These are phyloP conservation scores for Rhododendron mucronatum DNA, from an alignment of 148 eudicot genomes.

Conservation along the genomic window DNA sequence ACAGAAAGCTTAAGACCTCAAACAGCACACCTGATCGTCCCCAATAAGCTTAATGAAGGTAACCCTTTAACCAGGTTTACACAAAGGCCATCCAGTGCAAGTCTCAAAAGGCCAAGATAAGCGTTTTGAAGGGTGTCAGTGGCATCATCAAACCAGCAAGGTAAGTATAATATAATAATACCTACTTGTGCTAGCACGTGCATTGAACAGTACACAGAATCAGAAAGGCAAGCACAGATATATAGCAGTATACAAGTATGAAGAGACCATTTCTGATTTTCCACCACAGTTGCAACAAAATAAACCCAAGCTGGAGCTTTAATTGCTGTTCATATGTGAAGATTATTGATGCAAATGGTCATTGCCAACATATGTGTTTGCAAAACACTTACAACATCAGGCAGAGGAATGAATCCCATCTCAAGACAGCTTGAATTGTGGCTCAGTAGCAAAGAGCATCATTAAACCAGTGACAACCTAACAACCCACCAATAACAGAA, in stretches of 20 bases:
- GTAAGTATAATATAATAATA: slow-evolving; percentile 17
- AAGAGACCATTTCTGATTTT: not conserved
- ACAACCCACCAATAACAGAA: not conserved
- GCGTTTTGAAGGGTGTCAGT: slow-evolving; percentile 55
- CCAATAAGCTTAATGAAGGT: not conserved
- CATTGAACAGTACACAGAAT: not conserved
- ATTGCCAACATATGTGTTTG: not conserved
- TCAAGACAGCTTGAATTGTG: not conserved
- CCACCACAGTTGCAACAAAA: not conserved
- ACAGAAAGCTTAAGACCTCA: not conserved
- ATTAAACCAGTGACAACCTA: not conserved
- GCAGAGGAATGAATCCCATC: not conserved
- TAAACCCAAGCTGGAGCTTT: not conserved
- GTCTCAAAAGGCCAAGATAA: slow-evolving; percentile 44
- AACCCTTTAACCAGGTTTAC: slow-evolving; percentile 37
- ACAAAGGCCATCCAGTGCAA: slow-evolving; percentile 37
- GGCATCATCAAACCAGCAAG: slow-evolving; percentile 76
- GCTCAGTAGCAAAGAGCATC: slow-evolving; percentile 1
- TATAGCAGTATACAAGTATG: not conserved
- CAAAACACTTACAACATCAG: not conserved
- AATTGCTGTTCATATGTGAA: not conserved
- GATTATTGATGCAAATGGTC: not conserved
- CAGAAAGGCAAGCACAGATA: not conserved
- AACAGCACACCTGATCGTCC: not conserved
- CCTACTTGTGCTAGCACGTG: not conserved